Conservation (phyloP, 768 basidiomycete genomes). For the Pholiota conissans region DNA sequence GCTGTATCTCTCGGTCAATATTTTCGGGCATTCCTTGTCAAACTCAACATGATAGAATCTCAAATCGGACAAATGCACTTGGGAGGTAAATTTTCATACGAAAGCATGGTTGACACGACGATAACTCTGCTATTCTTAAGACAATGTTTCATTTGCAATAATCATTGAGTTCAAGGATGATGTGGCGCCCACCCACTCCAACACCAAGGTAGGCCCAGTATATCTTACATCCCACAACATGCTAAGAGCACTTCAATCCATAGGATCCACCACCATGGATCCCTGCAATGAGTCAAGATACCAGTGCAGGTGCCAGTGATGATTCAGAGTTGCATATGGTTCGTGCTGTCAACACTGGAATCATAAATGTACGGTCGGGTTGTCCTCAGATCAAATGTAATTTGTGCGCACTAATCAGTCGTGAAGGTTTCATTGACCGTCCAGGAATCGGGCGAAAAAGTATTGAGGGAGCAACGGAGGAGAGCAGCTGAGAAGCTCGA, state of each 20-base stretch:
- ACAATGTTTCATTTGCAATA: constrained; percentile 78
- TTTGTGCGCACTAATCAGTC: neutral
- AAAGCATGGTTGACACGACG: too few relatives aligned
- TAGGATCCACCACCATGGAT: constrained; percentile 80
- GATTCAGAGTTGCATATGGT: constrained; percentile 73
- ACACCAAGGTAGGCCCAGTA: constrained; percentile 38
- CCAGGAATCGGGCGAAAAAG: constrained; percentile 77
- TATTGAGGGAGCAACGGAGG: constrained; percentile 37
- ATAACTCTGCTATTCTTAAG: constrained; percentile 31
- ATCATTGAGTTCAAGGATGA: constrained; percentile 79
- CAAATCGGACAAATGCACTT: constrained; percentile 61
- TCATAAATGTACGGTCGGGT: constrained; percentile 61
- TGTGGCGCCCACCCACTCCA: constrained; percentile 50
- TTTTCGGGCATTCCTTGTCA: constrained; percentile 82
- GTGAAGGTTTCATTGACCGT: constrained; percentile 70
- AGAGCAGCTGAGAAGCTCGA: constrained; percentile 13
- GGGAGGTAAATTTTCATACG: constrained; percentile 39
- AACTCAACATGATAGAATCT: constrained; percentile 75
- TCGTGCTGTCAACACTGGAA: constrained; percentile 80
- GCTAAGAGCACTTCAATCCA: too few relatives aligned
- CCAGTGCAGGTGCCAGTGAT: constrained; percentile 65
- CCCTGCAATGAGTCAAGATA: constrained; percentile 68
- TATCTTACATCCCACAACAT: neutral
- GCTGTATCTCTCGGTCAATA: constrained; percentile 64
- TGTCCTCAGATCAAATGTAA: neutral